Conservation (phyloP, 2,329 filamentous ascomycete species). For the Botrytis fabae region DNA sequence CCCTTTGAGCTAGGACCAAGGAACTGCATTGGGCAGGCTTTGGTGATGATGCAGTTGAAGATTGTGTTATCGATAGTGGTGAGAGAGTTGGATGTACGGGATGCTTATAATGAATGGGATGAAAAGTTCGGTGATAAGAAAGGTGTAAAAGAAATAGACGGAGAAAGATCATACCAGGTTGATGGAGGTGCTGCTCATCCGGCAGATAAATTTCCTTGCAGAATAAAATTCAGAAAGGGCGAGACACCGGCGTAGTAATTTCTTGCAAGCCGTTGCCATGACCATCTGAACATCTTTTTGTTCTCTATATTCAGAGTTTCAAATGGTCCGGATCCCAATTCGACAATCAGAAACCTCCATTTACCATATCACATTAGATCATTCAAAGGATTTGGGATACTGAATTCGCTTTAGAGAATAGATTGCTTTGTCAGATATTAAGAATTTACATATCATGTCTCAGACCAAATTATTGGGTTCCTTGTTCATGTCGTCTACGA, state of each 20-base stretch:
- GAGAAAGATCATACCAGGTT: constrained; percentile 31
- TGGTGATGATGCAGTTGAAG: constrained; percentile 52
- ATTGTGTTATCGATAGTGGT: constrained; percentile 49
- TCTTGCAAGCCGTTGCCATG: not conserved
- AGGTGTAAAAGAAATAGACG: constrained; percentile 17
- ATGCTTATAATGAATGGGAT: constrained; percentile 40
- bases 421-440: not conserved
- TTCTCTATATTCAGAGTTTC: not conserved
- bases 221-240: constrained; percentile 1
- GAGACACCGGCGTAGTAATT: not conserved
- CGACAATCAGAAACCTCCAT: not conserved
- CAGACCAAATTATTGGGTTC: not conserved
- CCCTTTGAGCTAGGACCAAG: constrained; percentile 56
- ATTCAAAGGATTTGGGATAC: not conserved
- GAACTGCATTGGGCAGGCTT: constrained; percentile 57
- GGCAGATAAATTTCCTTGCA: constrained; percentile 22
- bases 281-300: not conserved
- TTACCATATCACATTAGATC: not conserved
- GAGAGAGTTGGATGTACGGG: constrained; percentile 50
- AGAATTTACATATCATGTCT: not conserved
- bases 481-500: not conserved
- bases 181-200: constrained; percentile 22
- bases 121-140: not conserved
- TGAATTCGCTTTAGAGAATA: not conserved
- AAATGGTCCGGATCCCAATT: not conserved